Evolutionary conservation across 169 alveolate species (phyloP), one percentile per base, ranked within the genome.

Genomic region (Plasmodium sp.): DNA sequence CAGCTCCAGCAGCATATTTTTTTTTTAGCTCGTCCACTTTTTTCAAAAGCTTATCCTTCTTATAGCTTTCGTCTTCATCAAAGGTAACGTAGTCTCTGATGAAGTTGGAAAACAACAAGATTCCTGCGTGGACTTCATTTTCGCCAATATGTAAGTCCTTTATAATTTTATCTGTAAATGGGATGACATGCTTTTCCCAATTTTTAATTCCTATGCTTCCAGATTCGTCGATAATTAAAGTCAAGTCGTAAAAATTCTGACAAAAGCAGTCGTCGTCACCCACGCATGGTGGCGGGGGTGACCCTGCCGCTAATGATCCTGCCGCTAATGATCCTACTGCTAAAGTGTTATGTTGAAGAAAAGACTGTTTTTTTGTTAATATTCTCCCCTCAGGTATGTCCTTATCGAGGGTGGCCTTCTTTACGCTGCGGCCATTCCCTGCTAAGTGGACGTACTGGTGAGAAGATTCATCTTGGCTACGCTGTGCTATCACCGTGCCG

Each of bases 211-310:
- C 51, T 75, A 86, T 86, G 75, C 93, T 86, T 75, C 51, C 93
- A 16, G 93, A 86, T 86, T 86, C 93, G 39, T 86, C 93, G 43
- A 86, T 75, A 86, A 86, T 86, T 34, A 86, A 86, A 75, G 93
- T 86, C 81, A 86, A 86, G 81, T 86, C 93, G 85, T 86, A 86
- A 75, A 51, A 86, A 86, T 56, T 86, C 62, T 75, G 18, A 58
- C 93, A 86, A 79, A 86, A 77, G 51, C 93, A 86, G 33, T 75
- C 93, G 31, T 74, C 93, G 81, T 74, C 79, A 27, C 88, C 93
- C 7, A 54, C 81, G 45, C 93, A 86, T 54, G 93, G 93, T 75
- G 81, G 41, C 7, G 93, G 45, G 45, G 83, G 82, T 22, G 51
- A 18, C 16, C 41, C 48, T 36, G 41, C 33, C 77, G 72, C 6